Percentiles rank a stretch among this genome's conserved stretches.
phyloP scores from a whole-genome alignment of 495 filamentous ascomycete genomes.

The Bryoglossum gracile region DNA sequence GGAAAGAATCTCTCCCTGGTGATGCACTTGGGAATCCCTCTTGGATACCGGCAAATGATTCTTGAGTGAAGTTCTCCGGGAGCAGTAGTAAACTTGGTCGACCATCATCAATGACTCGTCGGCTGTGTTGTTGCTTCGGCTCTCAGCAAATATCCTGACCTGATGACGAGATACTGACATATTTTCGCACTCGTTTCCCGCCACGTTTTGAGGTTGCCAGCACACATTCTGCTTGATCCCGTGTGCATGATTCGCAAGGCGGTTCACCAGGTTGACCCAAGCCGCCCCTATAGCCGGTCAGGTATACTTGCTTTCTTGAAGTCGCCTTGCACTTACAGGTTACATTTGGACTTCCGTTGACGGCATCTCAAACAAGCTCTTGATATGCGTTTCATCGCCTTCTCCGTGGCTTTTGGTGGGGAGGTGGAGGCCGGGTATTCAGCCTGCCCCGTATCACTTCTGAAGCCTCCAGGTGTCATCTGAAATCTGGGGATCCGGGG shows the following conservation, averaged over 20 bases:
- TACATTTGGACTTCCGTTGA: constrained; percentile 54
- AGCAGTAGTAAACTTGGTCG: constrained; percentile 11
- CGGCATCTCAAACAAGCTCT: constrained; percentile 54
- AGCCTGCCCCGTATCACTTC: constrained; percentile 1
- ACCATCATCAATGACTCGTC: constrained; percentile 3
- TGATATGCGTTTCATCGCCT: constrained; percentile 46
- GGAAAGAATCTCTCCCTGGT: constrained; percentile 24
- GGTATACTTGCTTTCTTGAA: constrained; percentile 12
- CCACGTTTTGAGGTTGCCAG: constrained; percentile 54
- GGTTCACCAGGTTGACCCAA: constrained; percentile 42
- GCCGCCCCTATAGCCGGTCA: constrained; percentile 31
- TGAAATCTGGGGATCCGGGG: no score
- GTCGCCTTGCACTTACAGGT: constrained; percentile 42
- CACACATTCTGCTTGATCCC: constrained; percentile 50
- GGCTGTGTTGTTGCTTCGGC: constrained; percentile 11
- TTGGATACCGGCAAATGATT: constrained; percentile 27
- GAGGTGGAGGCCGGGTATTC: no score
- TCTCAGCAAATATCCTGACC: constrained; percentile 13
- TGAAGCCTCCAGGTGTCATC: neutral
- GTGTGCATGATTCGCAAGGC: constrained; percentile 50
- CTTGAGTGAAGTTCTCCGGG: constrained; percentile 26
- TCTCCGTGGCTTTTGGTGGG: neutral
- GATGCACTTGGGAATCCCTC: constrained; percentile 24
- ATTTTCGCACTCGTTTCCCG: constrained; percentile 43
- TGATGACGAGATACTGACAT: constrained; percentile 21